These are phyloP conservation scores for Vitis hybrid DNA, from an alignment of 177 flowering plant species.

Conservation along the genomic window DNA sequence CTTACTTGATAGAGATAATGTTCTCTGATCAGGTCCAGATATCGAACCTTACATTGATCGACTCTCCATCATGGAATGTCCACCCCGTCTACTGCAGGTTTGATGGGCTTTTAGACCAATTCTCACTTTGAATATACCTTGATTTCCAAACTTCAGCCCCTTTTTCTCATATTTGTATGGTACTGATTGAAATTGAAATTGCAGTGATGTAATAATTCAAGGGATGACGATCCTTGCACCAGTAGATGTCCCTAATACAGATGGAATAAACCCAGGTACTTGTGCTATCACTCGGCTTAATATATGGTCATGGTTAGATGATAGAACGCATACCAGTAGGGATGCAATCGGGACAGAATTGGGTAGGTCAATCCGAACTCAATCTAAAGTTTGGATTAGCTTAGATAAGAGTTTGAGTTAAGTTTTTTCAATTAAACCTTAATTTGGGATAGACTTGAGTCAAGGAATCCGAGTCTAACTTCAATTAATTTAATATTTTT, in stretches of 20 bases:
- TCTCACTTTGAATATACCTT: background rate
- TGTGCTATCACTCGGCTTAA: background rate
- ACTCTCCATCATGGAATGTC: constrained; percentile 66
- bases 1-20: constrained; percentile 60
- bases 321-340: too few relatives aligned
- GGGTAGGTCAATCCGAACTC: too few relatives aligned
- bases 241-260: constrained; percentile 57
- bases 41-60: constrained; percentile 45
- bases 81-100: constrained; percentile 72
- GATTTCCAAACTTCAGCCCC: too few relatives aligned
- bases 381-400: background rate
- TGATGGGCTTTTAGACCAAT: background rate
- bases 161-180: background rate
- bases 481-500: too few relatives aligned
- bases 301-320: too few relatives aligned
- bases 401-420: too few relatives aligned
- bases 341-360: background rate
- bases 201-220: constrained; percentile 40
- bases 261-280: constrained; percentile 64
- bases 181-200: background rate
- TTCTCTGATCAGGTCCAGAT: constrained; percentile 49
- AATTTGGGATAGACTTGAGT: too few relatives aligned
- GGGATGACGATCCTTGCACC: constrained; percentile 54
- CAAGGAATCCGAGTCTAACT: too few relatives aligned
- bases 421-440: too few relatives aligned